Base-by-base conservation (phyloP, 2,329 filamentous ascomycete genomes). In the Hypoxylon sp. region DNA sequence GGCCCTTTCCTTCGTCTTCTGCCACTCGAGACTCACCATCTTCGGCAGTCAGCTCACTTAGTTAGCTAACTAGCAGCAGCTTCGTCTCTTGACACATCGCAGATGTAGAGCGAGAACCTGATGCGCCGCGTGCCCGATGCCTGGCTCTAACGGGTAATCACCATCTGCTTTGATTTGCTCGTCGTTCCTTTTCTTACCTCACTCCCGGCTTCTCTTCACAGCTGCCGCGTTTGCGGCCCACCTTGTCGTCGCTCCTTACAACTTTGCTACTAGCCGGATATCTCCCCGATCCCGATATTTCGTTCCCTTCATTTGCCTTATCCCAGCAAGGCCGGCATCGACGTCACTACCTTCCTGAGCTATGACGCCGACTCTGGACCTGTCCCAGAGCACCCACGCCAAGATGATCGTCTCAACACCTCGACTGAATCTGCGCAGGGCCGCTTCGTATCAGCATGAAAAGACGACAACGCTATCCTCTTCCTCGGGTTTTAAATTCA, bases 401-500 rank as follows among this genome's bases (percentile, higher is more conserved):
- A 83, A 81, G 67, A 78, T 83, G 72, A 77, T 83, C 65, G 74
- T 84, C 50, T 76, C 78, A 15, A 79, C 82, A 29, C 83, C 85
- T 48, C 77, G 82, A 40, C 77, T 88, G 60, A 87, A 85, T 70
- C 77, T 88, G 64, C 80, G 85, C 42, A 77, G 83, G 63, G 80
- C 82, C 26, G 78, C 79, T n/a, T 84, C 84, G 3, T 88, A 84
- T 70, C 72, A 80, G 55, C 75, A 79, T 60, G 83, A 87, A 64
- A 81, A 73, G 69, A 78, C 73, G 0, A 81, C 73, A 0, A 81
- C 83, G 5, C 68, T 83, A 8, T 88, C 84, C 46, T 88, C 81
- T 21, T 88, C 81, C 27, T 86, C 85, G 15, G 78, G 84, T 42
- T 88, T 88, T 73, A 85, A 77, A 72, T 87, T 89, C 74, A 87